Base-by-base conservation (phyloP, 108 stramenopile genomes). In the Cyclotella kingstonii region DNA sequence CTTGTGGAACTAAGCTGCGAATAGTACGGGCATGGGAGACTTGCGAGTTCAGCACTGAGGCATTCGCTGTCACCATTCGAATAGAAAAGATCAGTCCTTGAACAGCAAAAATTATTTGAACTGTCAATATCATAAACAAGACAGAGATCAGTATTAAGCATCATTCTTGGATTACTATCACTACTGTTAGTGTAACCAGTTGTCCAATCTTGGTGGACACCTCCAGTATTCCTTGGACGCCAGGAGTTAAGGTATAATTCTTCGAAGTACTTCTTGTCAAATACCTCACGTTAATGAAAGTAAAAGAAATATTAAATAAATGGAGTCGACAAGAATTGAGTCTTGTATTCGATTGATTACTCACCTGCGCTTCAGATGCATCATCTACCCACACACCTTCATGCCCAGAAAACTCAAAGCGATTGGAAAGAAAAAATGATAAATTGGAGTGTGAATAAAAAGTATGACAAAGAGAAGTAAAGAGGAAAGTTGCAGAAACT, bases 141-240 rank as follows among this genome's bases (percentile, higher is more conserved):
- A 39, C 76, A 77, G 3, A 68, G 18, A 29, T 77, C 76, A 15
- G 76, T 77, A 36, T 73, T 77, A 10, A 73, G 76, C 70, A 73
- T 72, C 76, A 77, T 73, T 65, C 67, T 67, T 0, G 74, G 74
- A 48, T 35, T 35, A 5, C 12, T 25, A 36, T 27, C 27, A 17
- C 8, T 40, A 17, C 7, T 22, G 27, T 66, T 47, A 40, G 38
- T 22, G 40, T 15, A 3, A 0, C 46, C 39, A 11, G 58, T 52
- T 4, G 69, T 65, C 51, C 63, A 70, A 27, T 70, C 75, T 44
- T 65, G 57, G 14, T 36, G 17, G 9, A 12, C 15, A 0, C 14
- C 26, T 12, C 31, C 23, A 10, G 14, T 36, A 54, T 61, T 28
- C 15, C 70, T 30, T 15, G 70, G 70, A 3, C 36, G 28, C 76